phyloP scores from a whole-genome alignment of 495 filamentous ascomycete genomes.

The Chaetomium fimeti region DNA sequence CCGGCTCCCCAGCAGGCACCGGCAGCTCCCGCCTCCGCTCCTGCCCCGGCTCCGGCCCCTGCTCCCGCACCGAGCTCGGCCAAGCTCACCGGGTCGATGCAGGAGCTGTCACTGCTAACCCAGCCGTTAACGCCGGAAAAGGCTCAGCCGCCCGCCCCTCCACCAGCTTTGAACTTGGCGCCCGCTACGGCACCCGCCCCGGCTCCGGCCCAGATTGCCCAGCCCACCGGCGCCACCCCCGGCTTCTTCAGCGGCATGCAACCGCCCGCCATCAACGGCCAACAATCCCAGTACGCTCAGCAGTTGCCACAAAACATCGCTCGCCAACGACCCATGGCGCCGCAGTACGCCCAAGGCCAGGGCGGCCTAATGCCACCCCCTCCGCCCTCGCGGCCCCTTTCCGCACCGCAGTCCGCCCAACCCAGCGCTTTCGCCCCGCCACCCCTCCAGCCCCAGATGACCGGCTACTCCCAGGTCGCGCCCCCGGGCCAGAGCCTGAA shows the following conservation, averaged over 20 bases:
- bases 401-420: slow-evolving; percentile 82
- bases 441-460: slow-evolving; percentile 80
- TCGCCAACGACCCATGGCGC: slow-evolving; percentile 72
- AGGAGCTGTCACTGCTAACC: slow-evolving; percentile 74
- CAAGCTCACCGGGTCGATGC: slow-evolving; percentile 64
- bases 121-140: slow-evolving; percentile 73
- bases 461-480: slow-evolving; percentile 65
- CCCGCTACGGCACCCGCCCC: slow-evolving; percentile 44
- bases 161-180: slow-evolving; percentile 32
- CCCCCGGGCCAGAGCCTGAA: slow-evolving; percentile 73
- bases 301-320: slow-evolving; percentile 45
- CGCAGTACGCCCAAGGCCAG: slow-evolving; percentile 56
- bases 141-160: slow-evolving; percentile 50
- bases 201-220: slow-evolving; percentile 45
- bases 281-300: slow-evolving; percentile 34
- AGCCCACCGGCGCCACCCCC: slow-evolving; percentile 53
- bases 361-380: slow-evolving; percentile 71
- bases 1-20: slow-evolving; percentile 42
- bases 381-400: slow-evolving; percentile 79
- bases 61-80: slow-evolving; percentile 31
- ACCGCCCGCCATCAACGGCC: slow-evolving; percentile 39
- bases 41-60: slow-evolving; percentile 38
- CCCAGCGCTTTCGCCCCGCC: slow-evolving; percentile 70
- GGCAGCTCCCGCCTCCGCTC: slow-evolving; percentile 42
- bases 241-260: slow-evolving; percentile 50